These are phyloP conservation scores for Aquilaria yunnanensis DNA, from an alignment of 345 rosid genomes.

Conservation along the genomic window DNA sequence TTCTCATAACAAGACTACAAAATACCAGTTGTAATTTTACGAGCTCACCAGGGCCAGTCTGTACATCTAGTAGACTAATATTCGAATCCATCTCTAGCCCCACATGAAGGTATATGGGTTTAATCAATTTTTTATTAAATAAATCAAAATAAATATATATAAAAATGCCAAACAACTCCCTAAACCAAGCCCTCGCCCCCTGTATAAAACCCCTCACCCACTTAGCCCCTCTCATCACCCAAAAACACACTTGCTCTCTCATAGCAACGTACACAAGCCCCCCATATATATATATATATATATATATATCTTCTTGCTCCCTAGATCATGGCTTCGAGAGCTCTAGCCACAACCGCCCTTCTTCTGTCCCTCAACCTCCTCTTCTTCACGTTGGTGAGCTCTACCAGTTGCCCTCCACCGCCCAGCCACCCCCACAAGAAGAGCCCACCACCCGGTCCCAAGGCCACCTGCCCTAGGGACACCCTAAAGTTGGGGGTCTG, in stretches of 20 bases:
- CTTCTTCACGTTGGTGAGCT: conserved; percentile 52
- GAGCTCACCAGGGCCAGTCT: conserved; percentile 17
- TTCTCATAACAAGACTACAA: no score
- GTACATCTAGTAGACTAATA: neutral
- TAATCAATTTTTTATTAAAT: neutral
- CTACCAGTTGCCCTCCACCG: conserved; percentile 46
- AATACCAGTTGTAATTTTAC: neutral
- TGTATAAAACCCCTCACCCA: conserved; percentile 23
- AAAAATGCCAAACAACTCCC: neutral
- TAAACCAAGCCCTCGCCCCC: neutral
- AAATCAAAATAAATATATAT: neutral
- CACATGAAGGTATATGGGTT: conserved; percentile 11
- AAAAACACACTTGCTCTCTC: neutral
- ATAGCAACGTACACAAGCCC: neutral
- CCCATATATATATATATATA: conserved; percentile 22
- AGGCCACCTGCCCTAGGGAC: conserved; percentile 50
- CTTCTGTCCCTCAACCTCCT: conserved; percentile 53
- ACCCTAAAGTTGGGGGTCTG: conserved; percentile 65
- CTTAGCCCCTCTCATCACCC: conserved; percentile 11
- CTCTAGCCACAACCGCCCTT: conserved; percentile 34
- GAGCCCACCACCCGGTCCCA: conserved; percentile 5
- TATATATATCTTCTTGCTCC: neutral
- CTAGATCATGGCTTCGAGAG: conserved; percentile 32
- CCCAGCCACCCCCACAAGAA: conserved; percentile 22
- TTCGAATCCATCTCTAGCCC: conserved; percentile 3